Evolutionary conservation across 345 rosid genomes (phyloP).

Genomic region (Lepidium aucheri): DNA sequence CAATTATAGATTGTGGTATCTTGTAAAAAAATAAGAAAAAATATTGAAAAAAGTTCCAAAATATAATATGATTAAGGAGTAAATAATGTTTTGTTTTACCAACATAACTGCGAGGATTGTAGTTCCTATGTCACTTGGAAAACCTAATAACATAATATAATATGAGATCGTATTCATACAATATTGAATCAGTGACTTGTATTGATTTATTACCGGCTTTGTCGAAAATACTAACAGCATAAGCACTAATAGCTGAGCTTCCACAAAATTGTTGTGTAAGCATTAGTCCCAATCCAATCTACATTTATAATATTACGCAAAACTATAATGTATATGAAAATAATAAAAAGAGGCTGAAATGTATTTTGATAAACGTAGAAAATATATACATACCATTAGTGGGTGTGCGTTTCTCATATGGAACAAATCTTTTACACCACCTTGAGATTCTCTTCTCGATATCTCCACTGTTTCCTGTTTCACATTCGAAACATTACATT

Average conservation of each 20-base stretch:
- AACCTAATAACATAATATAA: constrained; percentile 9
- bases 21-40: neutral
- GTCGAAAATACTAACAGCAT: constrained; percentile 24
- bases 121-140: constrained; percentile 23
- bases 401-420: constrained; percentile 17
- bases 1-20: constrained; percentile 28
- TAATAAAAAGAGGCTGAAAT: too few species aligned
- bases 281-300: constrained; percentile 33
- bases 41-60: neutral
- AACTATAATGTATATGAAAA: neutral
- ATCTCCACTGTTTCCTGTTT: constrained; percentile 22
- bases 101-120: constrained; percentile 20
- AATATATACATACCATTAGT: constrained; percentile 1
- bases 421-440: constrained; percentile 21
- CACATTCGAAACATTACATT: neutral
- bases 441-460: constrained; percentile 14
- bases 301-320: too few species aligned
- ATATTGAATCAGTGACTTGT: neutral
- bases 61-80: neutral
- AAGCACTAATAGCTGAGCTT: constrained; percentile 25
- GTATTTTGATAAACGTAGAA: neutral
- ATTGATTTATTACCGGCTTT: constrained; percentile 17
- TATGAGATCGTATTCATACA: neutral
- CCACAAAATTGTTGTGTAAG: constrained; percentile 29
- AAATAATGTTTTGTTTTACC: neutral